These are phyloP conservation scores for Paecilomyces sp. DNA, from an alignment of 2,329 filamentous ascomycete genomes.

Conservation along the genomic window DNA sequence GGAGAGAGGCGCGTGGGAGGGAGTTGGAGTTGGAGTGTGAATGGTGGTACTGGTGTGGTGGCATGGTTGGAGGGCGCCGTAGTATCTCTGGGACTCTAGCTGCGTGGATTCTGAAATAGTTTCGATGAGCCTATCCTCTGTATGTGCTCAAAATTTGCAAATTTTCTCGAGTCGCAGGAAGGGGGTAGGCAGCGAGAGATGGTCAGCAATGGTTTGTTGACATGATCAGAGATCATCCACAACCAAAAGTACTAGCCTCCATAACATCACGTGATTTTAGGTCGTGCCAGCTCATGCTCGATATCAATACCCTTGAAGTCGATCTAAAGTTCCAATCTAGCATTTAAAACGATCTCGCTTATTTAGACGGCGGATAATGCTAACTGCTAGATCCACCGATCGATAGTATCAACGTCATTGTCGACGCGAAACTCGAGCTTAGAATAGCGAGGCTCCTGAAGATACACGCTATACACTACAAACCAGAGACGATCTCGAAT, in stretches of 20 bases:
- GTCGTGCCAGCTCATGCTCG: not conserved
- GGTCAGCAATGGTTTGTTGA: not conserved
- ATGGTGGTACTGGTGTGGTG: constrained; percentile 14
- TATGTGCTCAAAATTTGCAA: not conserved
- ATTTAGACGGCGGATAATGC: not conserved
- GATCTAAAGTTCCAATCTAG: constrained; percentile 9
- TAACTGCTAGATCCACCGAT: not conserved
- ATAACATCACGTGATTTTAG: not conserved
- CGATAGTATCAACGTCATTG: not conserved
- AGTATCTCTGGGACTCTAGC: too few species aligned
- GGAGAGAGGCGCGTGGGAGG: constrained; percentile 23
- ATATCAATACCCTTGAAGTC: not conserved
- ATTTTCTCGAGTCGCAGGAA: not conserved
- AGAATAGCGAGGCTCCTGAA: too few species aligned
- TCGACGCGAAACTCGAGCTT: too few species aligned
- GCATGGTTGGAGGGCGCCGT: constrained; percentile 8
- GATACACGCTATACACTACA: too few species aligned
- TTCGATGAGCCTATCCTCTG: too few species aligned
- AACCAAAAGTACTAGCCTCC: not conserved
- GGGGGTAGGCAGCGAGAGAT: not conserved
- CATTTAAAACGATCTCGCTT: not conserved
- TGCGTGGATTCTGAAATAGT: too few species aligned
- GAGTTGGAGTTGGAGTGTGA: constrained; percentile 12
- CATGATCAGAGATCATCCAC: not conserved
- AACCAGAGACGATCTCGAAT: not conserved